phyloP scores from a whole-genome alignment of 2,329 filamentous ascomycete species.

The Neofusicoccum laricinum region DNA sequence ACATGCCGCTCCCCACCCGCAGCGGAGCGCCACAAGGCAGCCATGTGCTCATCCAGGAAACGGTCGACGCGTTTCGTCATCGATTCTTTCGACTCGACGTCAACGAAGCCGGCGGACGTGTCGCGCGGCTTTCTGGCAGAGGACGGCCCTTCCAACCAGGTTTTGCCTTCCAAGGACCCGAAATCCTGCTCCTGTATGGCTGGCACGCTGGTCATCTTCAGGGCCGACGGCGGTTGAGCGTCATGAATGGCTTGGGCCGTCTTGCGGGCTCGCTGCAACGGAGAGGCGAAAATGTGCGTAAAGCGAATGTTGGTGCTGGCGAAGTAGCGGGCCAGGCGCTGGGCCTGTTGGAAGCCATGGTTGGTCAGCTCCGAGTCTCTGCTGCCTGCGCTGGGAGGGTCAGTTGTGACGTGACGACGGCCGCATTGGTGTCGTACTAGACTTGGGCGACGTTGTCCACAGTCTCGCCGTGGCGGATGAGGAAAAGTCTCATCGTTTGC shows the following conservation, averaged over 20 bases:
- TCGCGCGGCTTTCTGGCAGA: constrained; percentile 31
- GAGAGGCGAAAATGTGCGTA: constrained; percentile 72
- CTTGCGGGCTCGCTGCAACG: constrained; percentile 68
- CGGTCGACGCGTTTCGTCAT: constrained; percentile 62
- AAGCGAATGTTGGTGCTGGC: constrained; percentile 63
- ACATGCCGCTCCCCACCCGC: constrained; percentile 30
- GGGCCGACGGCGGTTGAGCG: constrained; percentile 43
- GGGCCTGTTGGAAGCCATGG: constrained; percentile 78
- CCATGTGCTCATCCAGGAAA: constrained; percentile 65
- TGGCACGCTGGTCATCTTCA: neutral
- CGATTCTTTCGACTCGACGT: constrained; percentile 65
- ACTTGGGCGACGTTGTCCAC: constrained; percentile 81
- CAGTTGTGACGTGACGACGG: constrained; percentile 20
- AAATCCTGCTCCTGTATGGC: constrained; percentile 71
- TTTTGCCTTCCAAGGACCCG: constrained; percentile 66
- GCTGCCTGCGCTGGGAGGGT: constrained; percentile 64
- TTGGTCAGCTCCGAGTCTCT: constrained; percentile 78
- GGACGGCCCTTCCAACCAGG: constrained; percentile 46
- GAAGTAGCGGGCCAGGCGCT: constrained; percentile 65
- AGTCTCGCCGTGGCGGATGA: constrained; percentile 86
- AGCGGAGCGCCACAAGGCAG: constrained; percentile 14
- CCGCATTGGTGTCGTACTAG: constrained; percentile 52
- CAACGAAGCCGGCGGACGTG: constrained; percentile 41
- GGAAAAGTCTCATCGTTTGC: constrained; percentile 60
- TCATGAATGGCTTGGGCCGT: constrained; percentile 67